Percentiles rank a stretch among this genome's conserved stretches.
phyloP scores from a whole-genome alignment of 108 stramenopile genomes.

The Licmophora abbreviata region DNA sequence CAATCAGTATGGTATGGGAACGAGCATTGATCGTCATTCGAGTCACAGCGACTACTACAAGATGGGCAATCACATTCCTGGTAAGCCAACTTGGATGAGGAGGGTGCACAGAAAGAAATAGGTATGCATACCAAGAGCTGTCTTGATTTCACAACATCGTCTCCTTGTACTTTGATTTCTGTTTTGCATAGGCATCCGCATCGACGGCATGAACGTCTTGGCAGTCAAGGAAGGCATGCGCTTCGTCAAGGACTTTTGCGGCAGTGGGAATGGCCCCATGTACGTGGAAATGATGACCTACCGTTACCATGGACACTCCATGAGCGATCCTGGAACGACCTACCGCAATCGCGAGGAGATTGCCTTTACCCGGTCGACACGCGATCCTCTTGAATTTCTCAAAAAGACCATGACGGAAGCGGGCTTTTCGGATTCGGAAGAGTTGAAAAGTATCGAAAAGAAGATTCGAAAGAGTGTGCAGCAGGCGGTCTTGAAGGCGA shows the following conservation, averaged over 20 bases:
- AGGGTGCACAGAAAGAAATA: too few species aligned
- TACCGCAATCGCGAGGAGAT: slow-evolving; percentile 99
- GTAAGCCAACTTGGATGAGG: too few species aligned
- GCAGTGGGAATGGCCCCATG: slow-evolving; percentile 96
- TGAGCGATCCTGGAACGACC: slow-evolving; percentile 99
- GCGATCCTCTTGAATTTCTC: slow-evolving; percentile 96
- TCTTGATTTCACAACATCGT: too few species aligned
- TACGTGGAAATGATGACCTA: slow-evolving; percentile 98
- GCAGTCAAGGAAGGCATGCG: slow-evolving; percentile 94
- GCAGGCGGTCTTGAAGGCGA: slow-evolving; percentile 78
- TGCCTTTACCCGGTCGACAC: slow-evolving; percentile 89
- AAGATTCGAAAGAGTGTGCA: slow-evolving; percentile 90
- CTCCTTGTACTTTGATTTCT: too few species aligned
- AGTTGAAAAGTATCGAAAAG: slow-evolving; percentile 97
- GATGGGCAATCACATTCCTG: slow-evolving; percentile 99
- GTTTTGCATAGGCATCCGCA: too few species aligned
- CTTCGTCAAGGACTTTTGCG: slow-evolving; percentile 91
- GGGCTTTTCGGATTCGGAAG: slow-evolving; percentile 81
- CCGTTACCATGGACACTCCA: slow-evolving; percentile 99
- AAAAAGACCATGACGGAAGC: slow-evolving; percentile 91
- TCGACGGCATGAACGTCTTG: slow-evolving; percentile 99
- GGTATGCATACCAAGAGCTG: too few species aligned
- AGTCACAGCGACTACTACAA: slow-evolving; percentile 96
- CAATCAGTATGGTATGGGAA: slow-evolving; percentile 99
- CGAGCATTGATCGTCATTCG: slow-evolving; percentile 94